Evolutionary conservation across 768 basidiomycete species (phyloP), one percentile per base, ranked within the genome.

Genomic region (Lyophyllum shimeji): DNA sequence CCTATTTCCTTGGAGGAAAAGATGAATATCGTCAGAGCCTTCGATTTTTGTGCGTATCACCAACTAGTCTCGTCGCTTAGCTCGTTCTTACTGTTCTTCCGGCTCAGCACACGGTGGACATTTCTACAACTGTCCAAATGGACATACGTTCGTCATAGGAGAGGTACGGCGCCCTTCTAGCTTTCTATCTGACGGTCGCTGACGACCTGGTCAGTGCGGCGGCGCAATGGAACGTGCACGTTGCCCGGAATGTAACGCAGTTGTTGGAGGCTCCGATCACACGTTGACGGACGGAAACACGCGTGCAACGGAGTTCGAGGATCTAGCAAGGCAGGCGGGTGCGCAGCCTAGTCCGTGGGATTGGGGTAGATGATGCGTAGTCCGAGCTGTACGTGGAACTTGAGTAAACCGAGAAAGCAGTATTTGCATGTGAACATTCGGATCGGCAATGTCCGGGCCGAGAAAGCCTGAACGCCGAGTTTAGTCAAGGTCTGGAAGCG

Each of bases 181-280:
- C 7, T 13, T 25, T 9, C 4, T 29, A 9, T 29, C 29, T 9
- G 29, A 29, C 9, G 17, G 3, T 40, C n/a, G n/a, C 17, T 40
- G 39, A 40, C n/a, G n/a, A 24, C 55, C 25, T 15, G 13, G n/a
- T 27, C 29, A 86, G 83, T 87, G 84, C 50, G 85, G 84, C 17
- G 83, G 82, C 1, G 85, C 84, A 0, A 80, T 74, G 73, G 18
- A 80, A 60, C 56, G 43, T 1, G 65, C 78, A 4, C 61, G 24
- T 7, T 87, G 86, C 55, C 82, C 85, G 0, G 86, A 88, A 60
- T 88, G 85, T 57, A 73, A 75, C 12, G 79, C 75, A 3, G 57
- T 60, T 0, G 82, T 87, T 54, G 86, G 85, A 50, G 84, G 86
- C 4, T 44, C 53, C 0, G 15, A 52, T 31, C 83, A 87, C 57